These are phyloP conservation scores for Dactylonectria macrodidyma DNA, from an alignment of 2,329 filamentous ascomycete genomes.

Conservation along the genomic window DNA sequence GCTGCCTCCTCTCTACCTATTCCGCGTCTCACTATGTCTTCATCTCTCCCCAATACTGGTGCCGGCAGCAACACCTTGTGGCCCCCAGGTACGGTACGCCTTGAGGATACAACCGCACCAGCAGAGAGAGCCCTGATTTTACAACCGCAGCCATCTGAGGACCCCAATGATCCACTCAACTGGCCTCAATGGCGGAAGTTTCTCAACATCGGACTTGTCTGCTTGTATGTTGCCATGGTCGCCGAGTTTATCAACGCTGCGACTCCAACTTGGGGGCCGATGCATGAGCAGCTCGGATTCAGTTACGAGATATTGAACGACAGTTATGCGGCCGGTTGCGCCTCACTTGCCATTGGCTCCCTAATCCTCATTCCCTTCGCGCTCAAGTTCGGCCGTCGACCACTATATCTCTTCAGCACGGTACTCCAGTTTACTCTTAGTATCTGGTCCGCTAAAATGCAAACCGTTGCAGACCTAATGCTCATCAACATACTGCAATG, in stretches of 20 bases:
- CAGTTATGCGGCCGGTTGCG: constrained; percentile 60
- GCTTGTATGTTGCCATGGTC: constrained; percentile 8
- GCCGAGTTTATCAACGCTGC: constrained; percentile 30
- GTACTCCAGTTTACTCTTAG: constrained; percentile 13
- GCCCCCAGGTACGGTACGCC: constrained; percentile 19
- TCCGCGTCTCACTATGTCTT: neutral
- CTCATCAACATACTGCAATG: constrained; percentile 55
- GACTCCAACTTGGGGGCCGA: constrained; percentile 54
- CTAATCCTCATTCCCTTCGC: constrained; percentile 62
- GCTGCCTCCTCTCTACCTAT: neutral
- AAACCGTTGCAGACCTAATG: constrained; percentile 15
- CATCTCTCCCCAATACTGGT: neutral
- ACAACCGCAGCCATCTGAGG: constrained; percentile 7
- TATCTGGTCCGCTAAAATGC: constrained; percentile 28
- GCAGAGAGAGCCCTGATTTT: constrained; percentile 11
- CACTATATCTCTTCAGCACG: constrained; percentile 55
- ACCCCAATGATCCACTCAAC: constrained; percentile 21
- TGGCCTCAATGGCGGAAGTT: constrained; percentile 12
- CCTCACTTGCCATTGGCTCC: constrained; percentile 57
- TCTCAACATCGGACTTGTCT: constrained; percentile 13
- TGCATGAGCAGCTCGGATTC: constrained; percentile 60
- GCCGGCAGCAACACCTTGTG: constrained; percentile 4
- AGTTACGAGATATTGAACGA: constrained; percentile 59
- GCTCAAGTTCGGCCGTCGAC: constrained; percentile 61
- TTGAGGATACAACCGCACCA: neutral